Percentiles rank a stretch among this genome's conserved stretches.
These are phyloP conservation scores for Tricladium varicosporioides DNA, from an alignment of 2,329 filamentous ascomycete genomes.

Conservation along the genomic window DNA sequence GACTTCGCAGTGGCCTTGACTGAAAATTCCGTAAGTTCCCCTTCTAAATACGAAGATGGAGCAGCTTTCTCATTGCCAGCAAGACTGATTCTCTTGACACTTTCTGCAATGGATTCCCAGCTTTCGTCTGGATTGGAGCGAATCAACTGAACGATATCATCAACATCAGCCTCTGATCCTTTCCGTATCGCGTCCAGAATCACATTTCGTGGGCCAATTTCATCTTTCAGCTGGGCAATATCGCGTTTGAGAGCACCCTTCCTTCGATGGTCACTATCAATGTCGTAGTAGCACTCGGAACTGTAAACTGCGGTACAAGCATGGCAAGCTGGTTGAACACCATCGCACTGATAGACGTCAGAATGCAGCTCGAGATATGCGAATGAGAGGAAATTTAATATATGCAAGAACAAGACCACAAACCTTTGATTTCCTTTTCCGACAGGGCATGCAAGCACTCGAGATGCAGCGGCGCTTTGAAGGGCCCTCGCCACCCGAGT, in stretches of 20 bases:
- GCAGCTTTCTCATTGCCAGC: slow-evolving; percentile 2
- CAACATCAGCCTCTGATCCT: slow-evolving; percentile 43
- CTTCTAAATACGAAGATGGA: slow-evolving; percentile 6
- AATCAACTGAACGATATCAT: slow-evolving; percentile 26
- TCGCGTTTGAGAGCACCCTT: slow-evolving; percentile 41
- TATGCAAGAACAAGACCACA: neutral
- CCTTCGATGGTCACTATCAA: slow-evolving; percentile 45
- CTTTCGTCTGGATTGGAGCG: slow-evolving; percentile 15
- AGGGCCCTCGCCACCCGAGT: neutral
- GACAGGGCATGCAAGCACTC: slow-evolving; percentile 24
- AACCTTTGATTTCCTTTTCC: slow-evolving; percentile 25
- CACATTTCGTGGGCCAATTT: slow-evolving; percentile 4
- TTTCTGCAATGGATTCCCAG: slow-evolving; percentile 17
- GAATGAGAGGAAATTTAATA: neutral
- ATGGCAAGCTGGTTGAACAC: slow-evolving; percentile 45
- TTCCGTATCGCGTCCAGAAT: slow-evolving; percentile 41
- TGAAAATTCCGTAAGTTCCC: slow-evolving; percentile 14
- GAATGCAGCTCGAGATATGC: neutral
- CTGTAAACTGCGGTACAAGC: slow-evolving; percentile 50
- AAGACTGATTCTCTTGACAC: slow-evolving; percentile 9
- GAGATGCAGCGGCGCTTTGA: slow-evolving; percentile 19
- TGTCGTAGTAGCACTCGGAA: slow-evolving; percentile 48
- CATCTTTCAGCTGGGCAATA: slow-evolving; percentile 26
- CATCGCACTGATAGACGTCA: slow-evolving; percentile 43
- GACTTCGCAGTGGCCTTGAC: slow-evolving; percentile 11